Evolutionary conservation across 768 basidiomycete species (phyloP), one percentile per base, ranked within the genome.

Genomic region (Hemileccinum impolitum): DNA sequence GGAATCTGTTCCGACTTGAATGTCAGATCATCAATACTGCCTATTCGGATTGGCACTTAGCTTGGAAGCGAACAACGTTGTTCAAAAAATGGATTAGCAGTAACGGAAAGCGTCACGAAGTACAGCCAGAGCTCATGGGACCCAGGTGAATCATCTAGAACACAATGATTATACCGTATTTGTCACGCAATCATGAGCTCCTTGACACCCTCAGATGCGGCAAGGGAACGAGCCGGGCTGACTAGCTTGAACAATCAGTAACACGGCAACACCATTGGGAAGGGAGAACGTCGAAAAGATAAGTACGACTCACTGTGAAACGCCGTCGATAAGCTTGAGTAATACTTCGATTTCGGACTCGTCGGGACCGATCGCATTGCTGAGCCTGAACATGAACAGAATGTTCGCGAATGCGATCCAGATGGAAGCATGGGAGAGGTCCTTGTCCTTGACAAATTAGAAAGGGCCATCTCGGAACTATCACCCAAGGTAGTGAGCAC

Each of bases 271-370:
- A 34, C 34, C 13, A 34, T 15, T 4, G n/a, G 5, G 15, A n/a
- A 34, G 34, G 17, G 17, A 37, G 28, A 30, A 30, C n/a, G 11
- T 30, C 9, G 28, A 30, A 6, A 28, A 4, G 9, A 18, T 9
- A 34, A 18, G 1, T 32, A 23, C 19, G 10, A 50, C 61, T 53
- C 48, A 63, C 61, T 52, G 39, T 8, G 51, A 40, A 39, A 55
- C 44, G 0, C 54, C 54, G 0, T 52, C 47, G 2, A 23, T 44
- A 26, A 59, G 63, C 38, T 51, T 57, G 18, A 55, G 57, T 23
- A 39, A 48, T 30, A 64, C 35, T 25, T 64, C 55, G 8, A 61
- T 52, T n/a, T 59, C 57, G 36, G 63, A 57, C 21, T 62, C 62
- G 1, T 50, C 55, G 23, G 48, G 46, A 32, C 57, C 59, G 19